Evolutionary conservation across 768 basidiomycete genomes (phyloP).

Genomic region (Peribolospora kevripleyi): DNA sequence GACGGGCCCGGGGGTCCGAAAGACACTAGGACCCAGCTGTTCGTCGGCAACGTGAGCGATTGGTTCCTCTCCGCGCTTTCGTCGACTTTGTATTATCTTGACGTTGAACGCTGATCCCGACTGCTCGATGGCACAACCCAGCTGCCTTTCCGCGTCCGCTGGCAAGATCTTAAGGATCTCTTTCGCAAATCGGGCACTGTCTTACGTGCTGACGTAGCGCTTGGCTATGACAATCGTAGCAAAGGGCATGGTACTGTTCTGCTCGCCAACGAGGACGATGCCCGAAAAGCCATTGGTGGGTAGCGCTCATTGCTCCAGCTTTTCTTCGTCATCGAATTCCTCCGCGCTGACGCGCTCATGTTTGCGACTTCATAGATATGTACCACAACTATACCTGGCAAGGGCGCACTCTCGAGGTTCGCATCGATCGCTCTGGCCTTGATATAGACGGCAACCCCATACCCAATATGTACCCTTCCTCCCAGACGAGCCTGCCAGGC

Average conservation of each 20-base stretch:
- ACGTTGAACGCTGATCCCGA: not conserved
- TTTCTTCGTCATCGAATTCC: not conserved
- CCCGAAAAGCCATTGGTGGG: constrained; percentile 53
- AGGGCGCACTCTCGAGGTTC: too few species aligned
- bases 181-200: constrained; percentile 87
- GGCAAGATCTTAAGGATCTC: constrained; percentile 98
- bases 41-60: constrained; percentile 68
- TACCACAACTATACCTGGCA: constrained; percentile 88
- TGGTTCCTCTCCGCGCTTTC: constrained; percentile 3
- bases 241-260: constrained; percentile 85
- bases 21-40: constrained; percentile 84
- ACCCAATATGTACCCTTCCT: too few species aligned
- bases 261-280: constrained; percentile 81
- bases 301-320: not conserved
- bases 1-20: not conserved
- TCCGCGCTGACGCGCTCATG: not conserved
- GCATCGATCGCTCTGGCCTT: too few species aligned
- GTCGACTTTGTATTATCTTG: constrained; percentile 4
- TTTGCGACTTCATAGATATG: constrained; percentile 30
- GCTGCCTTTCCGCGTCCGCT: constrained; percentile 89
- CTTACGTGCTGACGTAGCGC: constrained; percentile 32
- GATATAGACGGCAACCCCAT: too few species aligned
- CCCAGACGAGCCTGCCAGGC: too few species aligned
- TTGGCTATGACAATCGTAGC: constrained; percentile 66
- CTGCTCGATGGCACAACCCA: constrained; percentile 17